These are phyloP conservation scores for Lecanosticta acicola DNA, from an alignment of 2,329 filamentous ascomycete species.

Conservation along the genomic window DNA sequence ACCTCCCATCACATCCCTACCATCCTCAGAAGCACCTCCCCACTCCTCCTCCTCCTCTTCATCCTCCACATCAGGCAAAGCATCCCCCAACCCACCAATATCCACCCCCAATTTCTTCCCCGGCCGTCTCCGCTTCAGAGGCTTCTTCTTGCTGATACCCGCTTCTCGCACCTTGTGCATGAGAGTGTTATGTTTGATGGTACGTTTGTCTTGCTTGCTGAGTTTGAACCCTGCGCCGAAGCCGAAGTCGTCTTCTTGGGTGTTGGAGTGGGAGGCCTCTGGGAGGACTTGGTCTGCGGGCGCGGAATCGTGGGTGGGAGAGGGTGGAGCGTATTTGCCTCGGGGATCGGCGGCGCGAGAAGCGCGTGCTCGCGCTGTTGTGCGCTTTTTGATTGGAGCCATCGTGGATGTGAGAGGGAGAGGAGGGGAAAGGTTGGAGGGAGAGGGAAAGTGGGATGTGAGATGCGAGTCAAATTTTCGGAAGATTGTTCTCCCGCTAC, in stretches of 20 bases:
- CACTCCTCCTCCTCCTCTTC: conserved; percentile 44
- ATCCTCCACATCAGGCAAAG: conserved; percentile 59
- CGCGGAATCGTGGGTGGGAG: conserved; percentile 1
- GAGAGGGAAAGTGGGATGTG: neutral
- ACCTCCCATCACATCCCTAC: conserved; percentile 16
- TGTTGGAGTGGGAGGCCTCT: conserved; percentile 2
- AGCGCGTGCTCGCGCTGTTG: conserved; percentile 13
- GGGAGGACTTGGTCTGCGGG: neutral
- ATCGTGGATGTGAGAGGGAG: conserved; percentile 4
- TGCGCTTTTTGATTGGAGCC: conserved; percentile 14
- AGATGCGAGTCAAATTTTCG: too few species aligned
- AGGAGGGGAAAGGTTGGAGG: neutral
- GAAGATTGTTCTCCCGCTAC: too few species aligned
- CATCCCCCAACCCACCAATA: conserved; percentile 71
- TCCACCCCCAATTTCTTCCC: conserved; percentile 73
- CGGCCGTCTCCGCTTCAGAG: conserved; percentile 56
- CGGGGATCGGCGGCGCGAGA: conserved; percentile 14
- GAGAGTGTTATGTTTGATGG: conserved; percentile 75
- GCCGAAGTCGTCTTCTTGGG: conserved; percentile 34
- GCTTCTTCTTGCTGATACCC: conserved; percentile 63
- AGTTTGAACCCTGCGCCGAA: conserved; percentile 54
- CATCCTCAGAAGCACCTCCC: conserved; percentile 30
- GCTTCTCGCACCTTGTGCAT: conserved; percentile 42
- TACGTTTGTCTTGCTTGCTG: conserved; percentile 76
- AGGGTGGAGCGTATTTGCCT: conserved; percentile 22